Conservation (phyloP, 176 grass and related monocot genomes). For the Oryza glaberrima region DNA sequence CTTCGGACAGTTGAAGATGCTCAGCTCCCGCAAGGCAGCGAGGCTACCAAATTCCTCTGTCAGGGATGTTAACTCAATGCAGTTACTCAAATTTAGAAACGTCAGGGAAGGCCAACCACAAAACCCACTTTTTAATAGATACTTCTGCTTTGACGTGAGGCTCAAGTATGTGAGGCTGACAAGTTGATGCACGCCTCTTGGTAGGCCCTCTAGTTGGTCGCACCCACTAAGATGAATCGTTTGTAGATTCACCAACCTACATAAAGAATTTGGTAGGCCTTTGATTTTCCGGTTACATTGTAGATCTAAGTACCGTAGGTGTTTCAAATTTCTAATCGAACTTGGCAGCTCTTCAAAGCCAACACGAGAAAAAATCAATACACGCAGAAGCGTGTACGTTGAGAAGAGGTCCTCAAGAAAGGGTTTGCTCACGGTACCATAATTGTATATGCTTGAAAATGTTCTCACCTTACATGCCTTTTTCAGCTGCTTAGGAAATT, state of each 20-base stretch:
- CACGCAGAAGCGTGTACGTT: background rate
- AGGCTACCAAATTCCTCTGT: background rate
- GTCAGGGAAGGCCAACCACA: background rate
- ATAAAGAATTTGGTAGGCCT: background rate
- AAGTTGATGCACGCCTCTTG: background rate
- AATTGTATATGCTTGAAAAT: background rate
- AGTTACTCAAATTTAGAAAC: too few species aligned
- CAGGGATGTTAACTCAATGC: background rate
- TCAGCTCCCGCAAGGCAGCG: background rate
- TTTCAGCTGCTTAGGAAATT: background rate
- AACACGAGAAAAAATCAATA: background rate
- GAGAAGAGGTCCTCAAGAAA: background rate
- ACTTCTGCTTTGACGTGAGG: background rate
- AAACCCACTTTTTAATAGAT: background rate
- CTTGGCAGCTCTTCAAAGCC: background rate
- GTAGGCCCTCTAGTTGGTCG: background rate
- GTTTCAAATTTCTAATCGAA: background rate
- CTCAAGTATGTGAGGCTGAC: background rate
- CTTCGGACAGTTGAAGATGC: background rate
- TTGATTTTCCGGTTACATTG: background rate
- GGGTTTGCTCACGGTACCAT: background rate
- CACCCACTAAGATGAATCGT: background rate
- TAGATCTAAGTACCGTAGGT: background rate
- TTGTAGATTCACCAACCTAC: background rate
- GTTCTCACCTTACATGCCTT: background rate